Percentiles rank a stretch among this genome's conserved stretches.
phyloP scores from a whole-genome alignment of 164 flowering plant genomes.

The Magnolia changhungtana region DNA sequence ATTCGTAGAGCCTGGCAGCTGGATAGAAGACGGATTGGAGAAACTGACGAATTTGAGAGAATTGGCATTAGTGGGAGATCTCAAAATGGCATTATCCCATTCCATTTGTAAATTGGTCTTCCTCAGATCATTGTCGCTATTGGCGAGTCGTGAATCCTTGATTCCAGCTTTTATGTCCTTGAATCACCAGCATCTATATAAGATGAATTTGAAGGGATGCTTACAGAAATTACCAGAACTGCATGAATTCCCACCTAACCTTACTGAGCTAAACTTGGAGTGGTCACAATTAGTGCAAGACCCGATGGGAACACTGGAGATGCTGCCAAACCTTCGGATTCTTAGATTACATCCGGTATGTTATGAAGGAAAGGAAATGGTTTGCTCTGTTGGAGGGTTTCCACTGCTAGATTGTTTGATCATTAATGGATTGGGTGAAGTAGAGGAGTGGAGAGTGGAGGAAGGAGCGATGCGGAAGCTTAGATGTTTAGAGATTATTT shows the following conservation, averaged over 20 bases:
- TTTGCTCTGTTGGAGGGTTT: neutral
- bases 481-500: neutral
- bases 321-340: conserved; percentile 1
- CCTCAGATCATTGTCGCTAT: neutral
- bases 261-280: neutral
- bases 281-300: neutral
- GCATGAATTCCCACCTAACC: neutral
- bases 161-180: neutral
- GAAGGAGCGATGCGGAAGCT: conserved; percentile 2
- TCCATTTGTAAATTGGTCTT: neutral
- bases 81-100: neutral
- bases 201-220: neutral
- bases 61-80: neutral
- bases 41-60: conserved; percentile 1
- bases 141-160: neutral
- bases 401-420: neutral
- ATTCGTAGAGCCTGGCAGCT: neutral
- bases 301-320: neutral
- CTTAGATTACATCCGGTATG: neutral
- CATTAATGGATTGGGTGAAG: neutral
- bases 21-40: neutral
- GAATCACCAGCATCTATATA: neutral
- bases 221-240: neutral
- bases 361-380: conserved; percentile 14
- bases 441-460: conserved; percentile 7